Base-by-base conservation (phyloP, 2,329 filamentous ascomycete genomes). In the Cordyceps javanica region DNA sequence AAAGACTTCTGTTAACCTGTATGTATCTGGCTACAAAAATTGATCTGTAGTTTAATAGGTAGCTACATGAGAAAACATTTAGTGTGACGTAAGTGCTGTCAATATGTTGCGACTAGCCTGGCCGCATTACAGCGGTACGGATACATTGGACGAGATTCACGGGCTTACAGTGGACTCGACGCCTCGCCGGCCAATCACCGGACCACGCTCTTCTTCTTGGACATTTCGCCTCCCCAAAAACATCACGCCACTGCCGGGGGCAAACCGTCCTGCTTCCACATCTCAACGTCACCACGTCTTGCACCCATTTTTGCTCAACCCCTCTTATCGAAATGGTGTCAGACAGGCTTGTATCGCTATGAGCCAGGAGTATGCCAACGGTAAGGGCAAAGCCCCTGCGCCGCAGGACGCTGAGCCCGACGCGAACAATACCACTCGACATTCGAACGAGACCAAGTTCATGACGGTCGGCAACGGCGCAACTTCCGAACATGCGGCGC, bases 381-480 rank as follows among this genome's bases (percentile, higher is more conserved):
- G 73, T 62, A 85, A 85, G 72, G 80, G 79, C 64, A 82, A 82
- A 70, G 66, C 70, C 65, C 72, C 71, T 58, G 67, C 69, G 52
- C 66, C 64, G 57, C 66, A 67, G 60, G 69, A 70, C 51, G 59
- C 64, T 52, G 57, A 60, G 42, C 57, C 62, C 60, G 66, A 70
- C 62, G 57, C 63, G 59, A 63, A 67, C 57, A 62, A 68, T 55
- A 61, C 67, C 41, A 59, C 62, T 63, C 56, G 67, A 60, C 57
- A 61, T 62, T 67, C 68, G 28, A 64, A 68, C 42, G 68, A 67
- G 60, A 88, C 88, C 52, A 80, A 85, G 59, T 97, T 92, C 73
- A 90, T 96, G 87, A 95, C 90, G 5, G 90, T 97, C 52, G 93
- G 93, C 59, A 85, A 81, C 63, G 92, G 92, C 55, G 86, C 87